A percentile compares a stretch with the other conserved stretches of the same genome.
phyloP scores from a whole-genome alignment of 164 flowering plant species.

The Echeveria elegans region DNA sequence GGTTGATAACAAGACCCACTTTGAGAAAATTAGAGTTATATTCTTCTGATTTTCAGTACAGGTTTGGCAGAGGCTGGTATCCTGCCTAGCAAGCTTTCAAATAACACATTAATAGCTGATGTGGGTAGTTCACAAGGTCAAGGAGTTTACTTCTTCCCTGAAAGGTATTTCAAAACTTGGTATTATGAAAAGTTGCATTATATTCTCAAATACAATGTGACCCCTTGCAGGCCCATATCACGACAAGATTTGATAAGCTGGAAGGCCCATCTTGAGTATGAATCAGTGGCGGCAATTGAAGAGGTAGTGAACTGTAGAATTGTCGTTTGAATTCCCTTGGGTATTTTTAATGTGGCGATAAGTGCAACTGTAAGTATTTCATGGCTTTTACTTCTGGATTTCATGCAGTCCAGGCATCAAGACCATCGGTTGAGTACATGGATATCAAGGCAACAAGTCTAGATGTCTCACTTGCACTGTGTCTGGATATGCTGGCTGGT shows the following conservation, averaged over 20 bases:
- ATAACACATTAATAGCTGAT: constrained; percentile 15
- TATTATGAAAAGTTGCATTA: not conserved
- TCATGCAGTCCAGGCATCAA: constrained; percentile 90
- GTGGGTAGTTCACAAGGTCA: constrained; percentile 17
- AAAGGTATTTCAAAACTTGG: constrained; percentile 37
- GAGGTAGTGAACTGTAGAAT: constrained; percentile 34
- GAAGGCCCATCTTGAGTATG: constrained; percentile 75
- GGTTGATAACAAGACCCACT: not conserved
- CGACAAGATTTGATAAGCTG: constrained; percentile 72
- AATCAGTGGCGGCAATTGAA: constrained; percentile 26
- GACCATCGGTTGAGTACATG: constrained; percentile 44
- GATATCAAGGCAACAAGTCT: constrained; percentile 49
- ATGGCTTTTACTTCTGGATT: constrained; percentile 56
- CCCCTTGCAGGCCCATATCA: constrained; percentile 44
- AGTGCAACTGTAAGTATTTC: constrained; percentile 14
- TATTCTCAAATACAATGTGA: not conserved
- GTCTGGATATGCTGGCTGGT: constrained; percentile 61
- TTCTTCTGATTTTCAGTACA: constrained; percentile 14
- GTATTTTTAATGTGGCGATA: not conserved
- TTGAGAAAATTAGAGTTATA: constrained; percentile 3
- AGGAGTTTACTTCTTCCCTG: constrained; percentile 46
- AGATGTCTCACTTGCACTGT: constrained; percentile 43
- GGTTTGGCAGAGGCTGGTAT: constrained; percentile 92
- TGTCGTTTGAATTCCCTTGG: constrained; percentile 2
- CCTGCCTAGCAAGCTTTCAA: constrained; percentile 57